Evolutionary conservation across 169 alveolate species (phyloP).

Genomic region (Sarcocystis neurona): DNA sequence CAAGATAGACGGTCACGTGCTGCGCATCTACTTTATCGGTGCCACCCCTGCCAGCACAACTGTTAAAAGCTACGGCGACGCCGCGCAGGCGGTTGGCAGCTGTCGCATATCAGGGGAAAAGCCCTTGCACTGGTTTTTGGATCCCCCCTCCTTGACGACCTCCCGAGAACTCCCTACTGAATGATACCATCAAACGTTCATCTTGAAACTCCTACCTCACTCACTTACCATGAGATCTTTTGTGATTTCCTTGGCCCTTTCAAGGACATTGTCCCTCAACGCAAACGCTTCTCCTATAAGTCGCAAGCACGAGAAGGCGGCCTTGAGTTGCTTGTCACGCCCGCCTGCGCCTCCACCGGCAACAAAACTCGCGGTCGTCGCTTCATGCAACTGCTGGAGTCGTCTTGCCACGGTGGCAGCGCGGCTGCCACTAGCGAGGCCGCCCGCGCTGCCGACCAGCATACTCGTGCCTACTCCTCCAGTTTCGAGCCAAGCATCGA

Average conservation of each 20-base stretch:
- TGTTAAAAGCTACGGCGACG: too few relatives aligned
- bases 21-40: too few relatives aligned
- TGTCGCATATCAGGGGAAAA: too few relatives aligned
- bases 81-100: too few relatives aligned
- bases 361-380: constrained; percentile 63
- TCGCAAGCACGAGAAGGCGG: constrained; percentile 78
- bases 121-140: too few relatives aligned
- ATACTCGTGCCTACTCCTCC: constrained; percentile 82
- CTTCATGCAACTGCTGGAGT: constrained; percentile 78
- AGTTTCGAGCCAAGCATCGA: constrained; percentile 87
- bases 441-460: constrained; percentile 75
- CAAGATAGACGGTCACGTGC: too few relatives aligned
- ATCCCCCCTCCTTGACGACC: too few relatives aligned
- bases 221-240: constrained; percentile 64
- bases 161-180: too few relatives aligned
- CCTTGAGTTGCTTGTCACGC: constrained; percentile 76
- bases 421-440: constrained; percentile 64
- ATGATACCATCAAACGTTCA: too few relatives aligned
- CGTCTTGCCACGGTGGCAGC: constrained; percentile 62
- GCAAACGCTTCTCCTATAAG: constrained; percentile 79
- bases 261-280: constrained; percentile 81
- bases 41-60: too few relatives aligned
- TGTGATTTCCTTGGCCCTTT: constrained; percentile 64
- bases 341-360: constrained; percentile 52
- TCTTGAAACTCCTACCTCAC: too few relatives aligned